Evolutionary conservation across 257 asterid species (phyloP).

Genomic region (Coffea canephora): DNA sequence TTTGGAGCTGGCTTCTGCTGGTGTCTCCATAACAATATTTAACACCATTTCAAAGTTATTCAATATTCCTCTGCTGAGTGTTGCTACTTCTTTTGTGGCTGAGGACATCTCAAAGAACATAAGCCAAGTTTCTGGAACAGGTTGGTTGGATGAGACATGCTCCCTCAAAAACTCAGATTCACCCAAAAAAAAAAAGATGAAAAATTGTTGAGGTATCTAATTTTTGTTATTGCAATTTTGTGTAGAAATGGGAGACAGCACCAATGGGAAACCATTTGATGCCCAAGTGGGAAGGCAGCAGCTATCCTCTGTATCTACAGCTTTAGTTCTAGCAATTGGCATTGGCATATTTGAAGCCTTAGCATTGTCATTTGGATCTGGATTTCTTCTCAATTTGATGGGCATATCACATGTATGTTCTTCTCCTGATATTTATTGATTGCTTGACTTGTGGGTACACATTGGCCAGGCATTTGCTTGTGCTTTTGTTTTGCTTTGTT

Average conservation of each 20-base stretch:
- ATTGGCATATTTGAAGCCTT: constrained; percentile 84
- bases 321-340: constrained; percentile 76
- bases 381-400: constrained; percentile 80
- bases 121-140: constrained; percentile 42
- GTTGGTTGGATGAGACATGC: constrained; percentile 27
- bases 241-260: constrained; percentile 28
- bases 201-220: not conserved
- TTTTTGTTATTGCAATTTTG: constrained; percentile 13
- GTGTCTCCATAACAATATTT: constrained; percentile 80
- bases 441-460: not conserved
- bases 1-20: constrained; percentile 95
- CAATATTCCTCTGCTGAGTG: constrained; percentile 88
- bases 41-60: constrained; percentile 84
- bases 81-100: constrained; percentile 95
- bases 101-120: constrained; percentile 82
- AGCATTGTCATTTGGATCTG: constrained; percentile 78
- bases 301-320: constrained; percentile 91
- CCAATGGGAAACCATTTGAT: constrained; percentile 20
- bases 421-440: constrained; percentile 7
- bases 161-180: not conserved
- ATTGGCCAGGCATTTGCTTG: not conserved
- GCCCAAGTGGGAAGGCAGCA: constrained; percentile 49
- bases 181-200: not conserved
- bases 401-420: constrained; percentile 73
- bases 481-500: constrained; percentile 5